Percentiles rank a stretch among this genome's conserved stretches.
These are phyloP conservation scores for Monosporascus sp. DNA, from an alignment of 2,329 filamentous ascomycete species.

Conservation along the genomic window DNA sequence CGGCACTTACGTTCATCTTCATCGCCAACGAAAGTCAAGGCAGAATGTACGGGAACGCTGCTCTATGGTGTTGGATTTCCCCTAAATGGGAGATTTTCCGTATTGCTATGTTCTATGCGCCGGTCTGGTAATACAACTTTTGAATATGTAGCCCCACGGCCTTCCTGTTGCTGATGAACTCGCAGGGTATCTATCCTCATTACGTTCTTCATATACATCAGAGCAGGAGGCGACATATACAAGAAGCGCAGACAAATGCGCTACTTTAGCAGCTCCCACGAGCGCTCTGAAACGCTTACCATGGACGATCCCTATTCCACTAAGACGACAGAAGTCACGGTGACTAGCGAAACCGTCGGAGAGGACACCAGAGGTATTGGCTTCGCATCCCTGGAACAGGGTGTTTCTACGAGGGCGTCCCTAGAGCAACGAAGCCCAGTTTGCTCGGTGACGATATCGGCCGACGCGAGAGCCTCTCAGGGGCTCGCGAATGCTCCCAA, in stretches of 20 bases:
- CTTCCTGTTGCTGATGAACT: conserved; percentile 6
- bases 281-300: conserved; percentile 31
- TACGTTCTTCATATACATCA: conserved; percentile 61
- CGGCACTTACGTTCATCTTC: conserved; percentile 64
- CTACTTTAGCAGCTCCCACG: conserved; percentile 45
- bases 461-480: conserved; percentile 22
- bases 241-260: conserved; percentile 58
- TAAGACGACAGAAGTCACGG: conserved; percentile 60
- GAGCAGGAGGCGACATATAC: conserved; percentile 63
- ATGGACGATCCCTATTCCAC: conserved; percentile 43
- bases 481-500: conserved; percentile 17
- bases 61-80: conserved; percentile 77
- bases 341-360: conserved; percentile 47
- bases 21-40: conserved; percentile 47
- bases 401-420: conserved; percentile 10
- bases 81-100: conserved; percentile 64
- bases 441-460: conserved; percentile 49
- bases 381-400: conserved; percentile 27
- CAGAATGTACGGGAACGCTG: conserved; percentile 68
- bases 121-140: conserved; percentile 52
- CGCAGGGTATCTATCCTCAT: conserved; percentile 53
- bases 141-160: neutral
- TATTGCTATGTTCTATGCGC: conserved; percentile 69
- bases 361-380: conserved; percentile 25
- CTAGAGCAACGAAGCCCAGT: conserved; percentile 18